Conservation (phyloP, 352 stramenopile genomes). For the Globisporangium abappressorium region DNA sequence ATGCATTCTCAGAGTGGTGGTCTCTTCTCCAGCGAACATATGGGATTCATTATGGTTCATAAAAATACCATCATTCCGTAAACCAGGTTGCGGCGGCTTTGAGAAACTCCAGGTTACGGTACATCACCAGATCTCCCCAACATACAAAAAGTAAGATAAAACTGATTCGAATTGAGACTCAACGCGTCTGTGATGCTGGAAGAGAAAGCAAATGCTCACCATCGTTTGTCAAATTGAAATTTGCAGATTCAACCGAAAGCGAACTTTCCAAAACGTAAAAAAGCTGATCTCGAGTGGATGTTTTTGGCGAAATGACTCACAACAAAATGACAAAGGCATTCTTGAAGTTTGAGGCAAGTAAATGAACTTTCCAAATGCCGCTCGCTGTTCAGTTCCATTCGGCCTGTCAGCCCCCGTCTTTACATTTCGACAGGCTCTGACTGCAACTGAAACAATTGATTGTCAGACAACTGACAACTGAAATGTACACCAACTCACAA, state of each 20-base stretch:
- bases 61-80: neutral
- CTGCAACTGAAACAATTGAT: neutral
- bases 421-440: neutral
- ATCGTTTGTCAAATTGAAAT: too few relatives aligned
- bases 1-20: neutral
- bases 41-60: neutral
- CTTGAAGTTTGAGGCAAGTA: neutral
- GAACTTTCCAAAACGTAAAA: neutral
- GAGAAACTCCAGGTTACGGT: neutral
- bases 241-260: neutral
- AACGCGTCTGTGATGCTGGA: too few relatives aligned
- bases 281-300: neutral
- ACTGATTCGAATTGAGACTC: neutral
- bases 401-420: neutral
- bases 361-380: neutral
- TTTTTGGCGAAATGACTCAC: neutral
- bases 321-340: neutral
- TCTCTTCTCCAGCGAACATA: neutral
- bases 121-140: neutral
- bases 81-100: neutral
- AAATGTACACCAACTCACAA: neutral
- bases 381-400: neutral
- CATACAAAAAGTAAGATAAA: conserved; percentile 2
- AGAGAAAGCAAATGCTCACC: too few relatives aligned
- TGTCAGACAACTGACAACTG: neutral